Evolutionary conservation across 345 rosid species (phyloP), one percentile per base, ranked within the genome.

Genomic region (Psidium guajava): DNA sequence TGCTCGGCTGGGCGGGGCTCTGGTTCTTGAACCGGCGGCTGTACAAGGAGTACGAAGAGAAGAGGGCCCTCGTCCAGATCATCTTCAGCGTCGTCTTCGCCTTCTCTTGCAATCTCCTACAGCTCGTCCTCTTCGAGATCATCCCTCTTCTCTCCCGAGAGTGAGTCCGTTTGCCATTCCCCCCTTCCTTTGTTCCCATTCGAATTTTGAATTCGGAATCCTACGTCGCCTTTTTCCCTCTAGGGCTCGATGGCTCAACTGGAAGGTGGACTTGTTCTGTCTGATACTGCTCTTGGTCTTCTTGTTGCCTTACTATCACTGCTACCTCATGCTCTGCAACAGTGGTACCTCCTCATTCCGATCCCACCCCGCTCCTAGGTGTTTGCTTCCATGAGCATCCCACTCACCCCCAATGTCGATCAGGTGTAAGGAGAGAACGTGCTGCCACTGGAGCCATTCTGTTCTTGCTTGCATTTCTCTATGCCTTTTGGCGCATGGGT

Each of bases 401-500:
- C 47, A 61, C 77, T 18, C 77, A 69, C 77, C 77, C 47, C 56
- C 57, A 18, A 36, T 69, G 47, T 69, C 77, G 1, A 69, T 82
- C 91, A 97, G 98, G 99, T 86, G 90, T 97, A 74, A 92, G 98
- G 91, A 96, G 93, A 91, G 95, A 97, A 87, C 95, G 99, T 52
- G 98, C 98, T 89, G 98, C 94, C 82, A 90, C 92, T 58, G 98
- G 98, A 86, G 99, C 99, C 87, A 87, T 96, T 87, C 85, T 97
- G 82, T 97, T 97, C 90, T 93, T 96, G 91, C 86, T 94, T 83
- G 97, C 95, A 24, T 97, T 94, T 89, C 96, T 97, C 51, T 97
- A 97, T 90, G 98, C 93, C 87, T 97, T 97, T 88, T 97, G 99
- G 99, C 98, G 99, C 88, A 94, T 96, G 99, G 99, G 99, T 84